Conservation (phyloP, 2,329 filamentous ascomycete genomes). For the Aspergillus sp. region DNA sequence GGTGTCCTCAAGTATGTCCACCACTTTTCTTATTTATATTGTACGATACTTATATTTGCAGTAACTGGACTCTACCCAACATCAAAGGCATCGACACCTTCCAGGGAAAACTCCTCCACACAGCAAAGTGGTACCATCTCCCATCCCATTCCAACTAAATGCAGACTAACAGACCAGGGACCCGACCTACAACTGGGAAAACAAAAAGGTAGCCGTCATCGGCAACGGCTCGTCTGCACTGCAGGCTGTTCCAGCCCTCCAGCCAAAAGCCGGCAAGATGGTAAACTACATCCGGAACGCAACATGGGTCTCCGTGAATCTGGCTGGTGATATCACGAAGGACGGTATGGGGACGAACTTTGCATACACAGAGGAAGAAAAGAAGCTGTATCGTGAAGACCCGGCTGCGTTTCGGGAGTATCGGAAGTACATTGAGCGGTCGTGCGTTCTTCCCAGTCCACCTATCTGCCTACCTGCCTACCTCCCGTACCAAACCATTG, state of each 20-base stretch:
- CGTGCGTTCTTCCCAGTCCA: conserved; percentile 1
- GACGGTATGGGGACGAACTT: conserved; percentile 23
- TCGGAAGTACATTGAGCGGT: conserved; percentile 22
- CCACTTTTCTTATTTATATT: neutral
- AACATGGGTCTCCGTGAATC: conserved; percentile 29
- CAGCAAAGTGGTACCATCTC: conserved; percentile 27
- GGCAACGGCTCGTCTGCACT: conserved; percentile 35
- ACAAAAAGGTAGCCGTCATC: conserved; percentile 34
- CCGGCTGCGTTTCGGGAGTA: conserved; percentile 19
- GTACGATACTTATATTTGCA: neutral
- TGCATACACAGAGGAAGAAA: conserved; percentile 25
- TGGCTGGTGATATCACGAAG: conserved; percentile 22
- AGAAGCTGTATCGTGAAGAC: conserved; percentile 18
- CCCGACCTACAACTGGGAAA: conserved; percentile 17
- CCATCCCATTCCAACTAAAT: no score
- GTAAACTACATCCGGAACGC: conserved; percentile 30
- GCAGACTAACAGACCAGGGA: conserved; percentile 27
- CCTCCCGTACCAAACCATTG: neutral
- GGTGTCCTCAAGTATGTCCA: conserved; percentile 25
- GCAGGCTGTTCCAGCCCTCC: conserved; percentile 23
- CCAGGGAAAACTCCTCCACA: conserved; percentile 37
- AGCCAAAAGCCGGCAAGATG: conserved; percentile 19
- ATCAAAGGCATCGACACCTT: conserved; percentile 29
- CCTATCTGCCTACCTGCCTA: no score
- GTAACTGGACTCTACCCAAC: conserved; percentile 23